These are phyloP conservation scores for Saccharomycopsis malanga DNA, from an alignment of 805 yeast species.

Conservation along the genomic window DNA sequence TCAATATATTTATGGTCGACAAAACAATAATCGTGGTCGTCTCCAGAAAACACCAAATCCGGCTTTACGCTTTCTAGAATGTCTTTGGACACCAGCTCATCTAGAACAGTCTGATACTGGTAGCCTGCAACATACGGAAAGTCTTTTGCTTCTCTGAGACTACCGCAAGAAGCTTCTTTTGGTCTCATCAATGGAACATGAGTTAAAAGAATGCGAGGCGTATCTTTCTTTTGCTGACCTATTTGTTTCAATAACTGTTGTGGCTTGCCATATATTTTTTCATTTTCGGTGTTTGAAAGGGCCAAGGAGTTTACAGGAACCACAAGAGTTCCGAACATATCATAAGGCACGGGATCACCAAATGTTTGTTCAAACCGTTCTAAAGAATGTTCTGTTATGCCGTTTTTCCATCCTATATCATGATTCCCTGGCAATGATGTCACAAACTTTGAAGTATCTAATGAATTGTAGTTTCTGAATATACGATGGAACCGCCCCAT, in stretches of 20 bases:
- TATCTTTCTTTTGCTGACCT: slow-evolving; percentile 25
- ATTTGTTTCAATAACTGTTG: slow-evolving; percentile 43
- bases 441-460: slow-evolving; percentile 32
- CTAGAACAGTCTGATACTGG: slow-evolving; percentile 86
- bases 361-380: slow-evolving; percentile 63
- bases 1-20: slow-evolving; percentile 42
- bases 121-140: slow-evolving; percentile 70
- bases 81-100: slow-evolving; percentile 47
- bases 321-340: slow-evolving; percentile 57
- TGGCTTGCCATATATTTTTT: slow-evolving; percentile 40
- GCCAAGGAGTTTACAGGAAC: slow-evolving; percentile 80
- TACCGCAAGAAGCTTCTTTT: slow-evolving; percentile 62
- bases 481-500: slow-evolving; percentile 68
- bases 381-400: slow-evolving; percentile 49
- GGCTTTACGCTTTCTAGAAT: slow-evolving; percentile 60
- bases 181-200: slow-evolving; percentile 87
- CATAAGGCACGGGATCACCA: slow-evolving; percentile 52
- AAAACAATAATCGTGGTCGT: slow-evolving; percentile 95
- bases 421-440: slow-evolving; percentile 81
- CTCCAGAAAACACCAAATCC: slow-evolving; percentile 74
- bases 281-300: slow-evolving; percentile 51
- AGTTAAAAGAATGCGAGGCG: slow-evolving; percentile 63
- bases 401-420: slow-evolving; percentile 88
- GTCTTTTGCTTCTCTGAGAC: slow-evolving; percentile 57
- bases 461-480: slow-evolving; percentile 46